Conservation (phyloP, 2,329 filamentous ascomycete genomes). For the Xylaria sp. region DNA sequence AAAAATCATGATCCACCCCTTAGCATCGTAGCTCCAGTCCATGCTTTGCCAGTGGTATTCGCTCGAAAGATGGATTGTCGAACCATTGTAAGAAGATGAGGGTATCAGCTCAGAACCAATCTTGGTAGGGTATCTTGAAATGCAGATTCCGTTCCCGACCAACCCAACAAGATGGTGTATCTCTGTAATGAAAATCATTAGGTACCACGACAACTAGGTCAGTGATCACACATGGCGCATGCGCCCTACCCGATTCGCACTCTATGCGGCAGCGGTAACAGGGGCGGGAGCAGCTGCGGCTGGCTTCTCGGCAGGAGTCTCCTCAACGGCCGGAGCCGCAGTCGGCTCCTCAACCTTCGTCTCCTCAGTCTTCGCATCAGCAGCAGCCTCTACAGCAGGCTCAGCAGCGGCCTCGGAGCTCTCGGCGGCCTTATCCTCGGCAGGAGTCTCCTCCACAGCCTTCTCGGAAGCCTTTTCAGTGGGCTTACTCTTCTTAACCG, state of each 20-base stretch:
- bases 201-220: constrained; percentile 35
- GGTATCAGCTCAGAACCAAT: constrained; percentile 52
- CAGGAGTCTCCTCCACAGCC: constrained; percentile 37
- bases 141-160: constrained; percentile 52
- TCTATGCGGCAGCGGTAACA: constrained; percentile 51
- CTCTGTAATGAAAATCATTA: constrained; percentile 48
- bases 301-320: constrained; percentile 45
- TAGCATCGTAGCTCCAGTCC: constrained; percentile 40
- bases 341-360: constrained; percentile 31
- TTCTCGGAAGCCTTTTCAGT: constrained; percentile 46
- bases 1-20: constrained; percentile 47
- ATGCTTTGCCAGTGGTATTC: constrained; percentile 39
- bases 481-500: constrained; percentile 50
- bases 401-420: constrained; percentile 41
- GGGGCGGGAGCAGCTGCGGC: constrained; percentile 44
- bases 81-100: constrained; percentile 44
- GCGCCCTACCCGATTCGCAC: constrained; percentile 37
- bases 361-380: constrained; percentile 39
- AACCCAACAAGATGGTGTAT: constrained; percentile 48
- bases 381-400: constrained; percentile 38
- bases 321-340: constrained; percentile 37
- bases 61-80: constrained; percentile 39
- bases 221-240: constrained; percentile 32
- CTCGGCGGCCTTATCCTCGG: constrained; percentile 44
- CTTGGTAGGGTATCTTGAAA: constrained; percentile 52